Conservation (phyloP, 108 stramenopile species). For the Fragilariopsis cylindrus region DNA sequence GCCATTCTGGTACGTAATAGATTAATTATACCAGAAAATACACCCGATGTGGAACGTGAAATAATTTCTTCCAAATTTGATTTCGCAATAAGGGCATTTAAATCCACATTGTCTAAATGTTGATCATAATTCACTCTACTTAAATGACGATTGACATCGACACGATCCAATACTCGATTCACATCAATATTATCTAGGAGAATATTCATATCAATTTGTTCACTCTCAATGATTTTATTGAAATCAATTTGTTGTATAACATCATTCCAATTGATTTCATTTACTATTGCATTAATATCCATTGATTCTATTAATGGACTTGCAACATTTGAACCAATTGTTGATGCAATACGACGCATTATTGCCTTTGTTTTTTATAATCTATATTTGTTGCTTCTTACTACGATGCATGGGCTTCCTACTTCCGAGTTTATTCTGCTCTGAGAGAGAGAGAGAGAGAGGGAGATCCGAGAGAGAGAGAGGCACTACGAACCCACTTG, state of each 20-base stretch:
- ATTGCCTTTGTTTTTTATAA: neutral
- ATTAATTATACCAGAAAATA: slow-evolving; percentile 26
- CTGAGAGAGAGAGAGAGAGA: too few species aligned
- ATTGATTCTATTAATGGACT: slow-evolving; percentile 15
- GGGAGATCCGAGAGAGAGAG: too few species aligned
- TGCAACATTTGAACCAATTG: neutral
- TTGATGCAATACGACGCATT: slow-evolving; percentile 10
- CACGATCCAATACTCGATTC: slow-evolving; percentile 21
- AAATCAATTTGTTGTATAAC: slow-evolving; percentile 16
- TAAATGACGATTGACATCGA: slow-evolving; percentile 12
- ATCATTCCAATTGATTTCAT: slow-evolving; percentile 30
- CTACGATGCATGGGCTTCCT: too few species aligned
- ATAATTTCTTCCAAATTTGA: slow-evolving; percentile 37
- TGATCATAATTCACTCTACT: slow-evolving; percentile 27
- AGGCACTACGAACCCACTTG: too few species aligned
- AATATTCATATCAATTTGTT: neutral
- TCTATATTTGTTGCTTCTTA: too few species aligned
- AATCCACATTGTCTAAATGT: slow-evolving; percentile 25
- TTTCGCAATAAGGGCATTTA: slow-evolving; percentile 21
- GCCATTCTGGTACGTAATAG: slow-evolving; percentile 26
- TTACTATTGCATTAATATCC: slow-evolving; percentile 33
- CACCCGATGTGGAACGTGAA: slow-evolving; percentile 32
- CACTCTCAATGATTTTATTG: neutral
- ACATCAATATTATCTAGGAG: slow-evolving; percentile 23
- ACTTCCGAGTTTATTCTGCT: too few species aligned